Conservation (phyloP, 345 rosid genomes). For the Cardamine chenopodiifolia region DNA sequence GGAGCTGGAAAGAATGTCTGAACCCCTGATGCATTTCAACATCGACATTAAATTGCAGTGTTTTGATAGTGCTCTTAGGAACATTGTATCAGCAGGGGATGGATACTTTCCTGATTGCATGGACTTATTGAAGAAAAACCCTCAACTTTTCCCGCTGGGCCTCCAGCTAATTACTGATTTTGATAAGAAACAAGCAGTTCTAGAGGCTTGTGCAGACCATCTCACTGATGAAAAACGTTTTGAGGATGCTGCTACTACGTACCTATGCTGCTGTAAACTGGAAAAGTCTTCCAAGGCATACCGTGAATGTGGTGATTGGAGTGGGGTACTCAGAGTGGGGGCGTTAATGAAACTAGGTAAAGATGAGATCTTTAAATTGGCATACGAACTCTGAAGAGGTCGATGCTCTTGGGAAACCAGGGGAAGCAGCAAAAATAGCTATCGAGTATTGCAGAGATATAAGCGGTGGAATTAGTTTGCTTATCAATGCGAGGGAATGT, state of each 20-base stretch:
- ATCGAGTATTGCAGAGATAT: slow-evolving; percentile 82
- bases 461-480: slow-evolving; percentile 62
- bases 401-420: slow-evolving; percentile 90
- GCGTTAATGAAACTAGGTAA: slow-evolving; percentile 76
- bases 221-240: slow-evolving; percentile 71
- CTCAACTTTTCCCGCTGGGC: slow-evolving; percentile 79
- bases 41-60: slow-evolving; percentile 80
- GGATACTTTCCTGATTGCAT: slow-evolving; percentile 64
- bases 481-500: slow-evolving; percentile 85
- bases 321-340: slow-evolving; percentile 83
- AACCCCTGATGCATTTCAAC: slow-evolving; percentile 72
- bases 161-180: slow-evolving; percentile 70
- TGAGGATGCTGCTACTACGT: slow-evolving; percentile 86
- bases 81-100: slow-evolving; percentile 83
- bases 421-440: slow-evolving; percentile 93
- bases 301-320: slow-evolving; percentile 87
- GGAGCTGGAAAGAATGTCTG: slow-evolving; percentile 71
- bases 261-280: slow-evolving; percentile 71
- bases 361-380: slow-evolving; percentile 70
- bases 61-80: slow-evolving; percentile 86
- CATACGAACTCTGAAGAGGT: slow-evolving; percentile 92
- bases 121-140: slow-evolving; percentile 76
- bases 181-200: slow-evolving; percentile 59
- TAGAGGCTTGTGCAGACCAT: slow-evolving; percentile 95
- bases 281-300: slow-evolving; percentile 89